Evolutionary conservation across 2,329 filamentous ascomycete species (phyloP), one percentile per base, ranked within the genome.

Genomic region (Hypoxylon sp.): DNA sequence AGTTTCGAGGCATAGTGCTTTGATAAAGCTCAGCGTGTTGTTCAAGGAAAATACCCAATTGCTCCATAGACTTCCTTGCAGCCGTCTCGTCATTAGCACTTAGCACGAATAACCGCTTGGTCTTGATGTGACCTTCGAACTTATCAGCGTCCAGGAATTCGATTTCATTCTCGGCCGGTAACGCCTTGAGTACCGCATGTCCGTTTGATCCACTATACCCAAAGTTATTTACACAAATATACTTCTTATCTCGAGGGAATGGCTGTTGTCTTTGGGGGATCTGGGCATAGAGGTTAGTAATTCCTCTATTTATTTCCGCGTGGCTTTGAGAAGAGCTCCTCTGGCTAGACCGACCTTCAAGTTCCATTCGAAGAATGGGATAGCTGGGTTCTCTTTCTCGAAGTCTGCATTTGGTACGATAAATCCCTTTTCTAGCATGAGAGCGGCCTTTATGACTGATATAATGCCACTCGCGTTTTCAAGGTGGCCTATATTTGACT

Each of bases 341-440:
- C 32, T 49, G 5, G 19, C 21, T 28, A 28, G 36, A 66, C 72
- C 64, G 13, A 73, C 70, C 50, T 67, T 70, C 25, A 73, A 53
- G 55, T 74, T 73, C 72, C 71, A 74, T 51, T 72, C 61, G 10
- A 60, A 65, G n/a, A 74, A 65, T n/a, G 72, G 69, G 38, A 74
- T 45, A 2, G 65, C 65, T 25, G 67, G 64, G 52, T 84, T 84
- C 1, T 75, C 71, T 14, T 72, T 79, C 21, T 78, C 72, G 49
- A 83, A 84, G 46, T 82, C 79, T 41, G 73, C 74, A 65, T 82
- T 83, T 1, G 82, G 81, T 10, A 80, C 76, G n/a, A 84, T 79
- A 11, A 82, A 77, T 0, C 79, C 79, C 46, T 80, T 79, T 67
- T 84, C 82, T 2, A 85, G 67, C 72, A 81, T 79, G 65, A 84